A percentile compares a stretch with the other conserved stretches of the same genome.
phyloP scores from a whole-genome alignment of 208 protist species.

The Phytomonas sp. region DNA sequence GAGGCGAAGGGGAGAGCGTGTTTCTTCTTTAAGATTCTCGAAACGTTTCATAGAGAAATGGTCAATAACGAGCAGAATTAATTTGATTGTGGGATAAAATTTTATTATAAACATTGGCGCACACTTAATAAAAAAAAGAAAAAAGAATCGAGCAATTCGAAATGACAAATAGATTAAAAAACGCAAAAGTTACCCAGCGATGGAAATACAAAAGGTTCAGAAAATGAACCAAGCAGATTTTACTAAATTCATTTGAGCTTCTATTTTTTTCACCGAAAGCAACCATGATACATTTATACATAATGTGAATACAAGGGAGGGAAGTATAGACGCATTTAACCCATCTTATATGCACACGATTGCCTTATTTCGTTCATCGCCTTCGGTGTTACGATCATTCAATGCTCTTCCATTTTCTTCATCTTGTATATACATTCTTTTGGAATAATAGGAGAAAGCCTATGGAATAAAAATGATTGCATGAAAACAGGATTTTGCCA shows the following conservation, averaged over 20 bases:
- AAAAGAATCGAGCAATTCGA: neutral
- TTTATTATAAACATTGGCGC: no score
- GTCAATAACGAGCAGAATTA: neutral
- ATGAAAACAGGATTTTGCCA: slow-evolving; percentile 1
- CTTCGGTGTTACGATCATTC: neutral
- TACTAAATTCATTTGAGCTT: neutral
- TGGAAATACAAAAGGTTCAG: neutral
- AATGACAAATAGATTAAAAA: neutral
- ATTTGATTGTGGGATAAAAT: neutral
- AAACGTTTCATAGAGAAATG: neutral
- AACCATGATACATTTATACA: neutral
- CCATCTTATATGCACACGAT: neutral
- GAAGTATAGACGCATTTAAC: neutral
- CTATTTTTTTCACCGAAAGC: neutral
- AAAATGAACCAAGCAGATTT: neutral
- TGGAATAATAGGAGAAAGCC: neutral
- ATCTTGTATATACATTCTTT: neutral
- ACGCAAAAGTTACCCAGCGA: neutral
- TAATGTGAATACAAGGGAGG: neutral
- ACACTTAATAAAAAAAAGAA: neutral
- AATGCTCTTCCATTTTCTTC: neutral
- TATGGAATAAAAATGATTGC: slow-evolving; percentile 2
- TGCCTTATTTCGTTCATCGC: neutral
- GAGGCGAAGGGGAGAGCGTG: neutral
- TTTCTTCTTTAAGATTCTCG: neutral